phyloP scores from a whole-genome alignment of 129 eudicot genomes.

The Pittosporum tobira region DNA sequence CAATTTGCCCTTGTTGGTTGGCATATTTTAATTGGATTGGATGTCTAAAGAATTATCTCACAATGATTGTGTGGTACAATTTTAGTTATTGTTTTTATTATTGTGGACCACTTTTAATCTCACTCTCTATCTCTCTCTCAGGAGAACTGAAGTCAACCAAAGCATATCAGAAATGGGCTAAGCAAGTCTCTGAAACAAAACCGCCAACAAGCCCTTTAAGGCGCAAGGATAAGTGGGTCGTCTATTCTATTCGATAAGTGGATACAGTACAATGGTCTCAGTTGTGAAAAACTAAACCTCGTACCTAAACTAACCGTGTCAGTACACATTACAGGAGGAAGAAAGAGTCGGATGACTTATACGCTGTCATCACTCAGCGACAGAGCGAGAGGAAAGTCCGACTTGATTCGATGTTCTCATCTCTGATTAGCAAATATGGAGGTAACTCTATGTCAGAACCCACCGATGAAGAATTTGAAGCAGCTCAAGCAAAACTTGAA shows the following conservation, averaged over 20 bases:
- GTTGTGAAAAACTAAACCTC: neutral
- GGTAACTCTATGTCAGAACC: conserved; percentile 45
- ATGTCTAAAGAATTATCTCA: neutral
- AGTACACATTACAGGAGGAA: conserved; percentile 36
- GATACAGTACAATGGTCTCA: neutral
- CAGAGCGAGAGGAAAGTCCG: conserved; percentile 63
- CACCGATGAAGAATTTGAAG: conserved; percentile 87
- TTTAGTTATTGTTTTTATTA: neutral
- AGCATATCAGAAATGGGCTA: conserved; percentile 81
- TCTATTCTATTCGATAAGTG: neutral
- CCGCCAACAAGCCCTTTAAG: conserved; percentile 81
- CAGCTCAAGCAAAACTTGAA: conserved; percentile 52
- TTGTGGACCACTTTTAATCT: neutral
- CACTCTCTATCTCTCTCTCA: conserved; percentile 7
- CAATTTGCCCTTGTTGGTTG: neutral
- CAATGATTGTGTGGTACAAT: neutral
- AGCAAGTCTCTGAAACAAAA: conserved; percentile 49
- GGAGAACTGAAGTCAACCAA: conserved; percentile 68
- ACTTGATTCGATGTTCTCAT: conserved; percentile 66
- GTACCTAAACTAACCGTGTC: neutral
- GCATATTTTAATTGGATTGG: neutral
- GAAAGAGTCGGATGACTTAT: conserved; percentile 58
- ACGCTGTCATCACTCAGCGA: conserved; percentile 72
- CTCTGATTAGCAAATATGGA: conserved; percentile 59
- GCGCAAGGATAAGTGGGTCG: conserved; percentile 56